Percentiles rank a stretch among this genome's conserved stretches.
These are phyloP conservation scores for Candolleomyces efflorescens DNA, from an alignment of 768 basidiomycete genomes.

Conservation along the genomic window DNA sequence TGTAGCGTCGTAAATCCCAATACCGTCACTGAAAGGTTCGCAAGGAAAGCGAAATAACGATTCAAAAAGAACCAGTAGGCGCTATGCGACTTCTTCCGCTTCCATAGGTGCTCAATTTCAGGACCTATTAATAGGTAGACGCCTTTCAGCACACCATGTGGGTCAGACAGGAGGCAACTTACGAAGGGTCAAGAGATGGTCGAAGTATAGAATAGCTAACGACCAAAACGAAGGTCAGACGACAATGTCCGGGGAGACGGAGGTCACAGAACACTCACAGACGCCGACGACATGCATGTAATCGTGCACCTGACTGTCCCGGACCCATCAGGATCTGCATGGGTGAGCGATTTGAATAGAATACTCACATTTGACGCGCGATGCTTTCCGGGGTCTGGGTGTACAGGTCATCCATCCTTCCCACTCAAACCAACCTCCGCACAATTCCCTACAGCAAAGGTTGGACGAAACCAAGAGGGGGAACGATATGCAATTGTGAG, in stretches of 20 bases:
- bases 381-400: background rate
- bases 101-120: constrained; percentile 45
- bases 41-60: constrained; percentile 44
- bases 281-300: constrained; percentile 29
- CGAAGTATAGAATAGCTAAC: constrained; percentile 35
- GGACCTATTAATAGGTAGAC: constrained; percentile 24
- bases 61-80: constrained; percentile 45
- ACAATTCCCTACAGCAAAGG: no score
- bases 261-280: constrained; percentile 18
- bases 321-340: background rate
- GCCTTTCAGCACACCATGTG: background rate
- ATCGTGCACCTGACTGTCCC: constrained; percentile 21
- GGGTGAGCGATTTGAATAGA: background rate
- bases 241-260: background rate
- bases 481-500: no score
- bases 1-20: constrained; percentile 25
- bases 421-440: background rate
- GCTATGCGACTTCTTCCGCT: constrained; percentile 30
- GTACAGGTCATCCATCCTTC: background rate
- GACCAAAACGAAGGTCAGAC: background rate
- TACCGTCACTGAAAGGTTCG: constrained; percentile 27
- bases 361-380: constrained; percentile 3
- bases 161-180: constrained; percentile 3
- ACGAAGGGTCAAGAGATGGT: constrained; percentile 36
- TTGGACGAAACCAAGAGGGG: no score